Percentiles rank a stretch among this genome's conserved stretches.
Evolutionary conservation across 768 basidiomycete genomes (phyloP).

Genomic region (Porpolomopsis calyptriformis): DNA sequence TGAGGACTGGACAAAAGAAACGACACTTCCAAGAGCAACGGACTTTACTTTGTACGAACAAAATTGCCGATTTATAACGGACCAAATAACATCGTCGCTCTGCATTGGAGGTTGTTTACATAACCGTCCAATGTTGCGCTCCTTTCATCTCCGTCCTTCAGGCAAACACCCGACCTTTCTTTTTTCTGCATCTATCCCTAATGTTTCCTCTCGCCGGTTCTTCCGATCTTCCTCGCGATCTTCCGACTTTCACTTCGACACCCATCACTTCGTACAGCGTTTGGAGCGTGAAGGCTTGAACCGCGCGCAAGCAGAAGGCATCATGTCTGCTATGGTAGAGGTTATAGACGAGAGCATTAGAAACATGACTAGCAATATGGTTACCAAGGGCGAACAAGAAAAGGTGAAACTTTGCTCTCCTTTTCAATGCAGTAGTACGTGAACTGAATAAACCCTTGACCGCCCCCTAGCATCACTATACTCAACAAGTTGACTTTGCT

Average conservation of each 20-base stretch:
- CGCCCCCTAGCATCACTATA: constrained; percentile 65
- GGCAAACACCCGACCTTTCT: no score
- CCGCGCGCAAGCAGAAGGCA: constrained; percentile 87
- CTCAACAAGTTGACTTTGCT: constrained; percentile 94
- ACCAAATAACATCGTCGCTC: constrained; percentile 99
- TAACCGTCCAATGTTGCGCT: no score
- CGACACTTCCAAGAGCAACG: constrained; percentile 20
- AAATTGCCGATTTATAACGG: constrained; percentile 86
- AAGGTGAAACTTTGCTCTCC: constrained; percentile 46
- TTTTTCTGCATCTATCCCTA: no score
- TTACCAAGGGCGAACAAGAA: constrained; percentile 92
- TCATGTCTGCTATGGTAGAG: constrained; percentile 94
- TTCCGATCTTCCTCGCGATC: constrained; percentile 22
- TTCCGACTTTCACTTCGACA: constrained; percentile 80
- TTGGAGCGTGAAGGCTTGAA: constrained; percentile 84
- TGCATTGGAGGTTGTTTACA: constrained; percentile 40
- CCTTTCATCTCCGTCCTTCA: no score
- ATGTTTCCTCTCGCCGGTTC: constrained; percentile 15
- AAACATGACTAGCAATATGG: constrained; percentile 94
- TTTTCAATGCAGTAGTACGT: neutral
- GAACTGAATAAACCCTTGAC: neutral
- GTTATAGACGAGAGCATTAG: constrained; percentile 95
- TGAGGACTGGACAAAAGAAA: neutral
- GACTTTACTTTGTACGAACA: constrained; percentile 99
- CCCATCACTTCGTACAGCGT: constrained; percentile 87